phyloP scores from a whole-genome alignment of 2,329 filamentous ascomycete genomes.

The Colletotrichum sp. region DNA sequence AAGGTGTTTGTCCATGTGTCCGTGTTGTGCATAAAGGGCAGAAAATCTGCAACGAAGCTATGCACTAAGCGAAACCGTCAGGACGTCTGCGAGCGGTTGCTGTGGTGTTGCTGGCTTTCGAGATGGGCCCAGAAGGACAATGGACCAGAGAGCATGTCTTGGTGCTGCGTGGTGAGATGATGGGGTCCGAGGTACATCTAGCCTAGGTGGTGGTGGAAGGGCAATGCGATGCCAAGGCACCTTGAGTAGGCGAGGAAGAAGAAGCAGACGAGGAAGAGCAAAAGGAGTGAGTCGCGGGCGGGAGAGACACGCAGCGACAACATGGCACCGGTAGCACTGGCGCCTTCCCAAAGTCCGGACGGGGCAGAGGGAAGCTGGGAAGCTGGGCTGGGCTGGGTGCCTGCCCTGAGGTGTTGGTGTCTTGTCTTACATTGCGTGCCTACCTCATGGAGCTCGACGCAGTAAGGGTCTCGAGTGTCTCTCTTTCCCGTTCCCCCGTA shows the following conservation, averaged over 20 bases:
- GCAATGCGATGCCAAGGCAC: not conserved
- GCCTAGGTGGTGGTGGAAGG: not conserved
- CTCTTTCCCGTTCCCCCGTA: not conserved
- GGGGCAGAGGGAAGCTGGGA: not conserved
- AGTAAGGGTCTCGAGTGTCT: conserved; percentile 8
- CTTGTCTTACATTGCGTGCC: not conserved
- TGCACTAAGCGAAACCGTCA: not conserved
- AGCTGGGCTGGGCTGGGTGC: not conserved
- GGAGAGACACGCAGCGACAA: not conserved
- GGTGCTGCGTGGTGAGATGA: not conserved
- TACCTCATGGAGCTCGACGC: not conserved
- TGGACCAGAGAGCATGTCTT: not conserved
- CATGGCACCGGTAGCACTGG: not conserved
- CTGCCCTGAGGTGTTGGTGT: not conserved
- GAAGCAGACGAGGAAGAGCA: not conserved
- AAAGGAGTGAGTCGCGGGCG: not conserved
- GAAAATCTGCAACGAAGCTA: not conserved
- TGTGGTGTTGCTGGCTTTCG: not conserved
- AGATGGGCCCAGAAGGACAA: not conserved
- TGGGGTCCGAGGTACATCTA: not conserved
- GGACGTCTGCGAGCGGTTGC: not conserved
- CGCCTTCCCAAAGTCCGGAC: not conserved
- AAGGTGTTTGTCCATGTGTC: not conserved
- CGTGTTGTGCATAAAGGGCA: not conserved
- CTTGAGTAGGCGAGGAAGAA: not conserved